Evolutionary conservation across 75 land plant genomes (phyloP), one percentile per base, ranked within the genome.

Genomic region (Cupressus sempervirens): DNA sequence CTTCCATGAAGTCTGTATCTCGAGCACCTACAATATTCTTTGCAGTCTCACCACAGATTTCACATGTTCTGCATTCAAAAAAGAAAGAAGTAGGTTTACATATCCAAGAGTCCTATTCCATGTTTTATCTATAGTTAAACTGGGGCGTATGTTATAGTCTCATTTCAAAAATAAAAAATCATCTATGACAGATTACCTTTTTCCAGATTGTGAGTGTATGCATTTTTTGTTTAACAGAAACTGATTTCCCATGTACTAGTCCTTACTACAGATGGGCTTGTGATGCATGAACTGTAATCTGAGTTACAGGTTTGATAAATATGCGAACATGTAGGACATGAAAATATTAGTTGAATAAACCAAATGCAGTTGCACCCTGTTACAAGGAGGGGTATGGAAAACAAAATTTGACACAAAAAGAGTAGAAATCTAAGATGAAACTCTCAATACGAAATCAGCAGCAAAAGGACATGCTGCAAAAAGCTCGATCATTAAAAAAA

Each of bases 21-120:
- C 67, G 82, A 9, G 81, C 86, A 16, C 90, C 93, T 14, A 85
- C 85, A 40, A 92, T 68, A 65, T 92, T 92, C 34, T 84, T 86
- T 36, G 90, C 93, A 80, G 83, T 65, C 86, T 91, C 82, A 29
- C 93, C 92, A 83, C 93, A 92, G 20, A 92, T 92, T 85, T 92
- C 93, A 76, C 93, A 92, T 14, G 65, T 15, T 70, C 93, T 92
- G 89, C 80, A 83, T 29, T 20, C 53, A 13, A n/a, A 26, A 79
- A n/a, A 79, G 48, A 43, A 41, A n/a, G 45, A 45, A 45, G 40
- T 43, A 43, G 45, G 8, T 43, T 32, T 70, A 9, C 32, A 30
- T 12, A 30, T 70, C 74, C 74, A 11, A 32, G 12, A 14, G 11
- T 14, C 32, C 11, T 30, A 67, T 23, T 70, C 74, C 74, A 72